These are phyloP conservation scores for Fusarium nematophilum DNA, from an alignment of 2,329 filamentous ascomycete genomes.

Conservation along the genomic window DNA sequence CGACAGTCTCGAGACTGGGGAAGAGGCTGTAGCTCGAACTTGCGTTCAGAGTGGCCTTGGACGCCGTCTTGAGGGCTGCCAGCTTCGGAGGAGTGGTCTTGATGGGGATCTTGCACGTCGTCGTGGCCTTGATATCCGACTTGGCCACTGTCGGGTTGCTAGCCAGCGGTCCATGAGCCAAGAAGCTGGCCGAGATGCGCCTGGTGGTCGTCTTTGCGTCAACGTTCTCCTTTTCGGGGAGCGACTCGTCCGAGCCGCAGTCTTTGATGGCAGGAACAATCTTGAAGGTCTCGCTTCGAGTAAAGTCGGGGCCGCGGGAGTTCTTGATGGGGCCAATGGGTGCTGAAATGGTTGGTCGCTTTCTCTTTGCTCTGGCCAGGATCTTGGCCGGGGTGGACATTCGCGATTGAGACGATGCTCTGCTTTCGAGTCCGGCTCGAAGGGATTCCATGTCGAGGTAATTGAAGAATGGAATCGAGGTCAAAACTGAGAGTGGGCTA, in stretches of 20 bases:
- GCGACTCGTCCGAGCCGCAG: slow-evolving; percentile 42
- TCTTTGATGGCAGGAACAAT: slow-evolving; percentile 52
- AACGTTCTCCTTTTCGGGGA: slow-evolving; percentile 6
- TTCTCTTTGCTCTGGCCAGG: slow-evolving; percentile 31
- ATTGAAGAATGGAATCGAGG: neutral
- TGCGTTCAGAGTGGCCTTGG: slow-evolving; percentile 18
- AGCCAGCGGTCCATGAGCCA: slow-evolving; percentile 36
- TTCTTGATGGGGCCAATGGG: slow-evolving; percentile 54
- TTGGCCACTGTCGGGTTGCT: slow-evolving; percentile 47
- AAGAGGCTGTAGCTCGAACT: slow-evolving; percentile 28
- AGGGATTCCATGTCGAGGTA: slow-evolving; percentile 33
- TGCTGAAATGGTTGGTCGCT: slow-evolving; percentile 48
- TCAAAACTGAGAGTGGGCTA: no score
- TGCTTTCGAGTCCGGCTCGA: slow-evolving; percentile 19
- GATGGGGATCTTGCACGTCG: slow-evolving; percentile 20
- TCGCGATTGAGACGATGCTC: slow-evolving; percentile 20
- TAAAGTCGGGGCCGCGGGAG: slow-evolving; percentile 50
- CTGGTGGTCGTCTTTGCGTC: slow-evolving; percentile 33
- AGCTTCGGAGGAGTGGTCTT: slow-evolving; percentile 27
- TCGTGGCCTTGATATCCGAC: slow-evolving; percentile 43
- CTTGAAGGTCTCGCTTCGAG: slow-evolving; percentile 49
- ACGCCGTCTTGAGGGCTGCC: slow-evolving; percentile 22
- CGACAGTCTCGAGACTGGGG: slow-evolving; percentile 9
- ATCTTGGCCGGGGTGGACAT: slow-evolving; percentile 27
- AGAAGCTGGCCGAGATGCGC: slow-evolving; percentile 48